Evolutionary conservation across 1,284 basidiomycete species (phyloP), one percentile per base, ranked within the genome.

Genomic region (Psilocybe mexicana): DNA sequence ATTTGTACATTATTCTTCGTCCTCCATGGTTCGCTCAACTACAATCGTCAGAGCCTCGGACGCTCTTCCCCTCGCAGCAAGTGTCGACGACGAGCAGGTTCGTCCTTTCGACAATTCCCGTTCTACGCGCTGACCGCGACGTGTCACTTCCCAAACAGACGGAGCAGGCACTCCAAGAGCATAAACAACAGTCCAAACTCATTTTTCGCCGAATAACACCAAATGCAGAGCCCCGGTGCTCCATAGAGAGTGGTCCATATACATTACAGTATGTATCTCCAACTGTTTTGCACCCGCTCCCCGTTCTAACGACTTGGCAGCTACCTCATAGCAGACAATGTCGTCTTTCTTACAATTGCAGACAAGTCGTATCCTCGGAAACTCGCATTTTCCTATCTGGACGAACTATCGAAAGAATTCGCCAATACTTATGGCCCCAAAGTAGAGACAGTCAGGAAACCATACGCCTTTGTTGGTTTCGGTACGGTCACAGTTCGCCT

Each of bases 361-460:
- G 96, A 98, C 77, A 93, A 94, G 72, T 94, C 94, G 5, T 99
- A 99, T 76, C 96, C 96, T 25, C 85, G 97, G 62, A 99, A 98
- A 76, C 86, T 99, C 25, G 95, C 96, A 0, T 99, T 99, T 76
- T 94, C 93, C 12, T 99, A 96, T 75, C 85, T 99, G 49, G 96
- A 98, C 67, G 96, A 99, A 75, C 81, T 99, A 36, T 92, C 93
- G 30, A 98, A 97, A 70, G 96, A 99, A 76, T 99, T 99, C 70
- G 82, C 87, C 45, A 83, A 84, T 52, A 90, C 89, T n/a, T 96
- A 96, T 72, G 93, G 92, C n/a, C 80, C 88, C 11, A 95, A 94
- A 74, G 91, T 96, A 8, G 93, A 94, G 64, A 80, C 80, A 23
- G 88, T 88, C 18, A 85, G 90, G 62, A 91, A 94, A 72, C 95